Conservation (phyloP, 306 rosid genomes). For the Cyamopsis tetragonoloba region DNA sequence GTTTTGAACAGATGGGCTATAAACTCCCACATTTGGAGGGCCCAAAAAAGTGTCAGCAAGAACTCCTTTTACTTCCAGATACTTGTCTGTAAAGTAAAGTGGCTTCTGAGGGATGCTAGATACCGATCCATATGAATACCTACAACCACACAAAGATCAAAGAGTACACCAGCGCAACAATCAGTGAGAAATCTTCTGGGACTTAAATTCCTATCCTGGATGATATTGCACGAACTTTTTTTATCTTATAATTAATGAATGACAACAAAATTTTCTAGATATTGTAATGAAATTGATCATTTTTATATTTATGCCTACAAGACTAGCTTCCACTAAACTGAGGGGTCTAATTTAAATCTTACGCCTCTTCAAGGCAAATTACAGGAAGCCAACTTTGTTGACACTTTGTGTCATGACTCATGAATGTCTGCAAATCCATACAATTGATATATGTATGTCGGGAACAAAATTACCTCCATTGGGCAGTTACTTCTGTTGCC, state of each 20-base stretch:
- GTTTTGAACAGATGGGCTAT: slow-evolving; percentile 91
- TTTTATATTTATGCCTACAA: neutral
- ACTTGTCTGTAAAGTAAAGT: slow-evolving; percentile 63
- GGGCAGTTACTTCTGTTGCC: slow-evolving; percentile 83
- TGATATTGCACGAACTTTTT: neutral
- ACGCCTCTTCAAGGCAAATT: neutral
- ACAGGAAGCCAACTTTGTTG: neutral
- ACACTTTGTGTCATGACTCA: neutral
- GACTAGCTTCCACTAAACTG: neutral
- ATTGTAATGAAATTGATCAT: neutral
- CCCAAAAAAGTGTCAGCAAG: slow-evolving; percentile 72
- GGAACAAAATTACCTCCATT: slow-evolving; percentile 61
- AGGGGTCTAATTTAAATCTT: neutral
- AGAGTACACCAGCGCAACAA: slow-evolving; percentile 2
- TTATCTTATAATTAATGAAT: neutral
- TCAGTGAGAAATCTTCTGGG: neutral
- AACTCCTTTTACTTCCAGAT: slow-evolving; percentile 54
- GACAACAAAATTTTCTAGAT: neutral
- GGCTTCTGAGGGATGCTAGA: slow-evolving; percentile 56
- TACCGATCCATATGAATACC: slow-evolving; percentile 69
- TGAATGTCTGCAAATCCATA: no score
- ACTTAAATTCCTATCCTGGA: neutral
- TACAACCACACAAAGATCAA: slow-evolving; percentile 33
- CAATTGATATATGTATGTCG: no score
- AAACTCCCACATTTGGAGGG: slow-evolving; percentile 70